Conservation (phyloP, 2,329 filamentous ascomycete species). For the Raffaelea ambrosiae region DNA sequence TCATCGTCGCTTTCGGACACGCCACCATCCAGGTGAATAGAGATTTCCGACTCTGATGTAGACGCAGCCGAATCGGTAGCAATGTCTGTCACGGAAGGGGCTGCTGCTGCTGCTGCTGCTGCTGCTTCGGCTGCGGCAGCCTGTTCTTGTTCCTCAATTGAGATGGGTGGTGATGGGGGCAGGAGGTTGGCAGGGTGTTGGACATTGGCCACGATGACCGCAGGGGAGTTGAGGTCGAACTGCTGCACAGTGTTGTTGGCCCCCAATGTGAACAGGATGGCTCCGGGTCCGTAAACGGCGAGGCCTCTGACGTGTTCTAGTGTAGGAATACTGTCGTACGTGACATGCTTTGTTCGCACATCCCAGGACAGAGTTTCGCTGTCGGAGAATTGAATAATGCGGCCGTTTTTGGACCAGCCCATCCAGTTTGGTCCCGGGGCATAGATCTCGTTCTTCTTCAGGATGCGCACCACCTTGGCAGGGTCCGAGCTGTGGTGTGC, state of each 20-base stretch:
- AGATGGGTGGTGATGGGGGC: conserved; percentile 75
- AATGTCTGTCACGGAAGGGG: conserved; percentile 18
- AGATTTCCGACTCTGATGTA: conserved; percentile 46
- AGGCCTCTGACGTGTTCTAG: conserved; percentile 73
- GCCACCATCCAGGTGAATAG: conserved; percentile 46
- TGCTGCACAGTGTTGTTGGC: conserved; percentile 87
- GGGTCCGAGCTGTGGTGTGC: conserved; percentile 60
- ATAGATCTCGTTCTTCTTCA: conserved; percentile 71
- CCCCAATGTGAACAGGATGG: conserved; percentile 85
- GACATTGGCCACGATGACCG: conserved; percentile 74
- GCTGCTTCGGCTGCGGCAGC: conserved; percentile 25
- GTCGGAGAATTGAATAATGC: conserved; percentile 86
- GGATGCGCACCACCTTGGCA: conserved; percentile 79
- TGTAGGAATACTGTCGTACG: conserved; percentile 80
- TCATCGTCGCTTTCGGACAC: conserved; percentile 72
- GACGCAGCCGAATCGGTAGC: conserved; percentile 23
- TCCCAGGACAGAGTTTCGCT: conserved; percentile 94
- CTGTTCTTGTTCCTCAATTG: conserved; percentile 61
- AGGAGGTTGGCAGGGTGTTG: conserved; percentile 75
- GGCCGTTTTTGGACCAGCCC: conserved; percentile 96
- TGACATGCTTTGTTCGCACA: conserved; percentile 94
- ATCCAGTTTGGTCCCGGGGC: conserved; percentile 84
- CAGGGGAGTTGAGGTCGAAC: conserved; percentile 81
- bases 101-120: conserved; percentile 1
- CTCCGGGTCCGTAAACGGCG: conserved; percentile 80